These are phyloP conservation scores for Graphilbum ipis-grandicollis DNA, from an alignment of 2,329 filamentous ascomycete genomes.

Conservation along the genomic window DNA sequence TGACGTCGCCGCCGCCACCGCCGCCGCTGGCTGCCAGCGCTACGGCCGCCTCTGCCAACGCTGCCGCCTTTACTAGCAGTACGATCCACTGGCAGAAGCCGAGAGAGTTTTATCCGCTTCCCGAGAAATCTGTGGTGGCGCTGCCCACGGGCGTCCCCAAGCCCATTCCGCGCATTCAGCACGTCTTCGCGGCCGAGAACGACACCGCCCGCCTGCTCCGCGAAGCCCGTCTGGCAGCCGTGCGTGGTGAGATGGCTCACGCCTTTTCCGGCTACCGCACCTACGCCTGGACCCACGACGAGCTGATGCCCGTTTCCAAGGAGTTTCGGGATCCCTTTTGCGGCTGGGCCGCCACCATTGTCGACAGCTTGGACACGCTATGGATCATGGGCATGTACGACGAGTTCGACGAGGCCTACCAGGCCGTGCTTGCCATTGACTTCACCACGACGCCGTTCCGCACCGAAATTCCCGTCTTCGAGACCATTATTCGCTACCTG, in stretches of 20 bases:
- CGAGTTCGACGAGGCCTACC: slow-evolving; percentile 65
- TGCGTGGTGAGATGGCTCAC: slow-evolving; percentile 59
- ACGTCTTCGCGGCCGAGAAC: slow-evolving; percentile 49
- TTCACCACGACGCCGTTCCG: slow-evolving; percentile 53
- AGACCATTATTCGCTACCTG: slow-evolving; percentile 81
- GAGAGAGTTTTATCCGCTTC: slow-evolving; percentile 62
- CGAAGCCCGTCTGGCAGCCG: slow-evolving; percentile 41
- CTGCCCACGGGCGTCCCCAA: slow-evolving; percentile 58
- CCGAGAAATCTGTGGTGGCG: slow-evolving; percentile 49
- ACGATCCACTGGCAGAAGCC: slow-evolving; percentile 56
- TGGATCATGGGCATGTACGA: slow-evolving; percentile 71
- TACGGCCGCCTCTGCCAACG: not conserved
- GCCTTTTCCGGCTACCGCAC: slow-evolving; percentile 72
- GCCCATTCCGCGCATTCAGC: slow-evolving; percentile 60
- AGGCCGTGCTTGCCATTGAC: slow-evolving; percentile 55
- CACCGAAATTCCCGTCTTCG: slow-evolving; percentile 69
- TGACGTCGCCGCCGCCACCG: not conserved
- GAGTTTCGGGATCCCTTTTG: slow-evolving; percentile 65
- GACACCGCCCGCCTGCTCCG: slow-evolving; percentile 42
- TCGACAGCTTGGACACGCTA: slow-evolving; percentile 67
- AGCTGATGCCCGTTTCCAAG: slow-evolving; percentile 57
- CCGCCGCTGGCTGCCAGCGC: not conserved
- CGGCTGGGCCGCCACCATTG: slow-evolving; percentile 76
- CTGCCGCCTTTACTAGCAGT: slow-evolving; percentile 7
- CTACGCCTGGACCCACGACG: slow-evolving; percentile 73